phyloP scores from a whole-genome alignment of 2,329 filamentous ascomycete genomes.

The Aspergillus melleus region DNA sequence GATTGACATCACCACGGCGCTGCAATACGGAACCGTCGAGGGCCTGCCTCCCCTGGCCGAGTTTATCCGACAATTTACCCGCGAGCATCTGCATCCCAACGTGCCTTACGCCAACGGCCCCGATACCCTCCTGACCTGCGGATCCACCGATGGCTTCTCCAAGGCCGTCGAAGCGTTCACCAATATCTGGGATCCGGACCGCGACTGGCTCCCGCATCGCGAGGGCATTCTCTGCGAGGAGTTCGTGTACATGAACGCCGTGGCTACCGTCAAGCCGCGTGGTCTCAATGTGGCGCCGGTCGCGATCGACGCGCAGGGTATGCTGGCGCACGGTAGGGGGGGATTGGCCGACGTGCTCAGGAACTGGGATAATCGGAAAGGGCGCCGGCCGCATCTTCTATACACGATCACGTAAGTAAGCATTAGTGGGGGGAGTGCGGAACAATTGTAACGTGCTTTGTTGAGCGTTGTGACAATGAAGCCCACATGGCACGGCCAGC shows the following conservation, averaged over 20 bases:
- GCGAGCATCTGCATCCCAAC: conserved; percentile 75
- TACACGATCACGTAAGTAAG: conserved; percentile 81
- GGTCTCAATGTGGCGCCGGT: conserved; percentile 74
- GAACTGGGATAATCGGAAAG: conserved; percentile 75
- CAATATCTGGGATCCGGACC: conserved; percentile 70
- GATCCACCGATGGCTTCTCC: conserved; percentile 79
- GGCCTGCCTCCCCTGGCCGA: conserved; percentile 77
- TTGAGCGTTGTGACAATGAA: background rate
- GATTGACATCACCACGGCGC: conserved; percentile 76
- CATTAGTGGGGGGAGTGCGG: too few relatives aligned
- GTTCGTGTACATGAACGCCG: conserved; percentile 76
- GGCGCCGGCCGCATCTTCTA: conserved; percentile 76
- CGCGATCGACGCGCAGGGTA: conserved; percentile 74
- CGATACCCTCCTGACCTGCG: conserved; percentile 76
- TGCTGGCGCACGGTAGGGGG: conserved; percentile 71
- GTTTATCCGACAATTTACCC: conserved; percentile 77
- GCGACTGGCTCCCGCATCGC: conserved; percentile 66
- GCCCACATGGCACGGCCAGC: background rate
- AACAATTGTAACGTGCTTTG: background rate
- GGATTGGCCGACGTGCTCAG: conserved; percentile 75
- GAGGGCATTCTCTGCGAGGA: conserved; percentile 78
- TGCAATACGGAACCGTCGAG: conserved; percentile 83
- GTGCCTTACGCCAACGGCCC: conserved; percentile 75
- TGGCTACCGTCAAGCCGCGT: conserved; percentile 65
- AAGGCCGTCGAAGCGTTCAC: conserved; percentile 76